Conservation (phyloP, 2,329 filamentous ascomycete species). For the Xenoacremonium recifei region DNA sequence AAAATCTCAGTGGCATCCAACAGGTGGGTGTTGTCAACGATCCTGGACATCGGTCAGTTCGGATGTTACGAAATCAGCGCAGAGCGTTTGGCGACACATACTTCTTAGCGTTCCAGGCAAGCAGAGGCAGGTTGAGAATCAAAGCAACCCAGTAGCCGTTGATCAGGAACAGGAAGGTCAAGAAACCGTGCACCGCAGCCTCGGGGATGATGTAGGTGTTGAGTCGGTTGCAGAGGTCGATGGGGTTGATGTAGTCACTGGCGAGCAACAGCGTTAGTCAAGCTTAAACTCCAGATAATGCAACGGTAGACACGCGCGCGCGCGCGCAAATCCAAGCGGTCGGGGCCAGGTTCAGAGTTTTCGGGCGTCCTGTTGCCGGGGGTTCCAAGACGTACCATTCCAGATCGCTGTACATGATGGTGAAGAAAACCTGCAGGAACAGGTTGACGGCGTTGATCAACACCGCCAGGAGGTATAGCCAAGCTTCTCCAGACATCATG, state of each 20-base stretch:
- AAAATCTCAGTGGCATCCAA: constrained; percentile 99
- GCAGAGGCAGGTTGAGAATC: constrained; percentile 84
- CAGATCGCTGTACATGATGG: constrained; percentile 99
- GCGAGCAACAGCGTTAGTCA: constrained; percentile 16
- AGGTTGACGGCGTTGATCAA: constrained; percentile 99
- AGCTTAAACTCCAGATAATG: no score
- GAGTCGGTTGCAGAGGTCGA: constrained; percentile 99
- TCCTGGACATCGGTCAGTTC: constrained; percentile 54
- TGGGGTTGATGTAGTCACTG: constrained; percentile 99
- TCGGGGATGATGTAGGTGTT: constrained; percentile 99
- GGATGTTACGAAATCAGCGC: not conserved
- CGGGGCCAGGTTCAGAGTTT: no score
- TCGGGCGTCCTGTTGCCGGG: no score
- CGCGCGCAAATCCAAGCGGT: no score
- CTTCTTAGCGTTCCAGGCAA: constrained; percentile 98
- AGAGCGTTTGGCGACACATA: constrained; percentile 48
- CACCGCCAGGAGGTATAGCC: constrained; percentile 96
- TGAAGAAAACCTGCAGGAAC: constrained; percentile 99
- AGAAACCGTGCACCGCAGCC: constrained; percentile 93
- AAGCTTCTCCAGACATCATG: constrained; percentile 92
- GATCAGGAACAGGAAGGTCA: constrained; percentile 94
- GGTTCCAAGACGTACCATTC: constrained; percentile 89
- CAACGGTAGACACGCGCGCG: constrained; percentile 10
- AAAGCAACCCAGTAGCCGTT: constrained; percentile 98
- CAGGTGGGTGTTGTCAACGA: constrained; percentile 94